Percentiles rank a stretch among this genome's conserved stretches.
Evolutionary conservation across 192 early-diverging fungal genomes (phyloP).

Genomic region (Pilobolus umbonatus): DNA sequence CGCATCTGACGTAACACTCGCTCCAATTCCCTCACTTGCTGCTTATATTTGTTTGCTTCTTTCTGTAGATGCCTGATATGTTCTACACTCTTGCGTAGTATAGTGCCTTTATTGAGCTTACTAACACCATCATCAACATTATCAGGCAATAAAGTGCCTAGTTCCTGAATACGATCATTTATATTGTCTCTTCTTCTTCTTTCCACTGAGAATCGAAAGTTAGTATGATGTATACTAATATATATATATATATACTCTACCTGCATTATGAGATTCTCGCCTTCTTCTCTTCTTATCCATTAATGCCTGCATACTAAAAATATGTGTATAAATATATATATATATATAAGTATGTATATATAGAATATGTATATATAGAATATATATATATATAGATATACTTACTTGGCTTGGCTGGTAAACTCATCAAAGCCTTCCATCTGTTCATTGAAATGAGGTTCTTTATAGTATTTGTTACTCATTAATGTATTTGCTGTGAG

Average conservation of each 20-base stretch:
- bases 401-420: constrained; percentile 37
- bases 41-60: constrained; percentile 25
- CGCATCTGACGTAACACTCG: constrained; percentile 23
- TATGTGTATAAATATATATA: constrained; percentile 2
- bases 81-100: constrained; percentile 90
- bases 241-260: constrained; percentile 6
- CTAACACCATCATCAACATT: constrained; percentile 69
- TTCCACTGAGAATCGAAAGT: constrained; percentile 59
- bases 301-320: constrained; percentile 34
- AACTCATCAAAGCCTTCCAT: constrained; percentile 23
- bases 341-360: neutral
- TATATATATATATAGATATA: neutral
- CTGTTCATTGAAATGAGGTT: neutral
- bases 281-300: constrained; percentile 88
- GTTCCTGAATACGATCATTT: constrained; percentile 97
- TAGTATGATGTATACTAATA: neutral
- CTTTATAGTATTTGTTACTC: neutral
- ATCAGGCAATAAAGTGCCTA: constrained; percentile 81
- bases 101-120: constrained; percentile 95
- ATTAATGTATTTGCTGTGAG: neutral
- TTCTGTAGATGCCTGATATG: constrained; percentile 59
- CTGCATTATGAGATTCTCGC: constrained; percentile 94
- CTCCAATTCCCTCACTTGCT: constrained; percentile 31
- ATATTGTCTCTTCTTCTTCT: constrained; percentile 95
- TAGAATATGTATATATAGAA: constrained; percentile 5